These are phyloP conservation scores for Monosporascus sp. DNA, from an alignment of 2,329 filamentous ascomycete species.

Conservation along the genomic window DNA sequence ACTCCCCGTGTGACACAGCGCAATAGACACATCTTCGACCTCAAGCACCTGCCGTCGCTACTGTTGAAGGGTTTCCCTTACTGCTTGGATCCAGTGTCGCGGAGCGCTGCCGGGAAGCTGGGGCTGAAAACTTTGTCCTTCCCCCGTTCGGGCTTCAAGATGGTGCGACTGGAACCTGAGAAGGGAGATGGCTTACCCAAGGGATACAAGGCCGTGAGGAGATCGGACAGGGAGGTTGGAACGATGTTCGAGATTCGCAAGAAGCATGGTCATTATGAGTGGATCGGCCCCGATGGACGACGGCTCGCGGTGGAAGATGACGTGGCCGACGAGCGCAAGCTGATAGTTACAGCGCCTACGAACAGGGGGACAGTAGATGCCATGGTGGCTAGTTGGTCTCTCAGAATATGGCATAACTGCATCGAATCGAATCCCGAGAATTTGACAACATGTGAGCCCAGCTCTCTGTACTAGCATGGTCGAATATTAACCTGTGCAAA, in stretches of 20 bases:
- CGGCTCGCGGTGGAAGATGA: slow-evolving; percentile 17
- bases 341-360: slow-evolving; percentile 12
- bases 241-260: slow-evolving; percentile 15
- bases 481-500: slow-evolving; percentile 4
- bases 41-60: slow-evolving; percentile 17
- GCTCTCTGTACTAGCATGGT: not conserved
- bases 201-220: slow-evolving; percentile 13
- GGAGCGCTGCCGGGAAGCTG: slow-evolving; percentile 10
- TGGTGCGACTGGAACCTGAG: slow-evolving; percentile 11
- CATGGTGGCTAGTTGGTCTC: slow-evolving; percentile 17
- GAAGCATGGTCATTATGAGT: slow-evolving; percentile 15
- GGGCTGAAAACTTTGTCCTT: slow-evolving; percentile 11
- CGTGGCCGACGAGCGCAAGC: slow-evolving; percentile 6
- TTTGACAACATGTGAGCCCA: slow-evolving; percentile 4
- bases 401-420: slow-evolving; percentile 14
- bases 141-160: slow-evolving; percentile 9
- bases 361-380: slow-evolving; percentile 13
- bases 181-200: slow-evolving; percentile 13
- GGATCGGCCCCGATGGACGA: slow-evolving; percentile 9
- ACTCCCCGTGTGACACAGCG: slow-evolving; percentile 12
- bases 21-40: slow-evolving; percentile 14
- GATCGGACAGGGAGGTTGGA: slow-evolving; percentile 10
- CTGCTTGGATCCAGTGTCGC: slow-evolving; percentile 13
- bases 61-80: slow-evolving; percentile 16
- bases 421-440: slow-evolving; percentile 4